Base-by-base conservation (phyloP, 306 rosid species). In the Fragaria vesca region DNA sequence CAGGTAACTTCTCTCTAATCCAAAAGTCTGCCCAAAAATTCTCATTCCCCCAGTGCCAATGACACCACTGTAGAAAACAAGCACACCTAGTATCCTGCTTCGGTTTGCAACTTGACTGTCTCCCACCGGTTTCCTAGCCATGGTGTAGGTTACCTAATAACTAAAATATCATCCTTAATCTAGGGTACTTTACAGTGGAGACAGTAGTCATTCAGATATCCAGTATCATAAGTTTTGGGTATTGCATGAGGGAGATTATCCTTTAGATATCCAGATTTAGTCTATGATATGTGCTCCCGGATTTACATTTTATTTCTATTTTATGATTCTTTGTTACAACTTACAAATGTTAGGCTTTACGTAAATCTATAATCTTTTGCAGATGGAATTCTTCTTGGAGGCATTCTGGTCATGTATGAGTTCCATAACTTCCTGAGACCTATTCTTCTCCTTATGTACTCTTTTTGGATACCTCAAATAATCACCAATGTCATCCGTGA, bases 371-470 rank as follows among this genome's bases (percentile, higher is more conserved):
- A 75, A 68, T 51, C 66, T 72, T 77, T 80, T 84, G 90, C 97
- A 95, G 99, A 95, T 82, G 99, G 99, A 79, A 91, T 95, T 70
- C 93, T 95, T 78, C 82, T 95, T 90, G 99, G 99, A 66, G 99
- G 99, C 85, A 93, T 95, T 85, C 88, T 95, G 54, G 60, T 95
- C 61, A 95, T 95, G 99, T 95, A 95, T 15, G 99, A 95, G 80
- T 95, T 95, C 80, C 97, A 95, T 81, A 87, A 83, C 87, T 93
- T 87, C 75, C 77, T 91, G 86, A 87, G 89, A 76, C 97, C 89
- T 72, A 85, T 95, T 85, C 86, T 95, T 77, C 93, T 95, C 79
- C 93, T 95, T 32, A 86, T 90, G 86, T 91, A 88, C 91, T 89
- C 93, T 40, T 95, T 95, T 78, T 95, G 99, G 99, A 85, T 95